Evolutionary conservation across 306 rosid species (phyloP).

Genomic region (Parietaria judaica): DNA sequence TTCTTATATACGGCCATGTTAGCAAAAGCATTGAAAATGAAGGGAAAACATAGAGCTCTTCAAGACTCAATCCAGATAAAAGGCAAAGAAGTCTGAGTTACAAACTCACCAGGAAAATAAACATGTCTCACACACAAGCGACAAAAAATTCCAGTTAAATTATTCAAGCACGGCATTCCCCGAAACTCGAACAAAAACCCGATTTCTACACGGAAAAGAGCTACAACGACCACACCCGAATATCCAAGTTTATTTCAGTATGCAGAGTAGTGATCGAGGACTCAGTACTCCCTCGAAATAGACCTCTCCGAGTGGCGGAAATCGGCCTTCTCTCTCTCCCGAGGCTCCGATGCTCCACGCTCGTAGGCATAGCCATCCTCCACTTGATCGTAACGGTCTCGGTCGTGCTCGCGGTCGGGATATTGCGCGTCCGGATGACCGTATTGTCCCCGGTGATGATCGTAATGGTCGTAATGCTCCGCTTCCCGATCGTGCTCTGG

Average conservation of each 20-base stretch:
- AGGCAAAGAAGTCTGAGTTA: too few species aligned
- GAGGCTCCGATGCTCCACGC: conserved; percentile 49
- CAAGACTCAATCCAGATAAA: too few species aligned
- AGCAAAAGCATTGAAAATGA: too few species aligned
- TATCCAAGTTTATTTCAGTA: neutral
- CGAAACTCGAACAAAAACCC: neutral
- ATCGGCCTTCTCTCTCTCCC: conserved; percentile 68
- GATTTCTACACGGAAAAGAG: neutral
- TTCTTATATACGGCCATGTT: too few species aligned
- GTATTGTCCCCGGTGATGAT: conserved; percentile 48
- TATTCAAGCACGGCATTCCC: neutral
- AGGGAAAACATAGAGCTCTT: too few species aligned
- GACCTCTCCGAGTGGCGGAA: conserved; percentile 62
- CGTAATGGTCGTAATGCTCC: conserved; percentile 45
- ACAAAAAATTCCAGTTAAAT: neutral
- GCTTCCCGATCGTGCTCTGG: conserved; percentile 57
- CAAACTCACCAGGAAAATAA: neutral
- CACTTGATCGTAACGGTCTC: conserved; percentile 37
- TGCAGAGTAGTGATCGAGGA: conserved; percentile 17
- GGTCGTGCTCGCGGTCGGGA: conserved; percentile 39
- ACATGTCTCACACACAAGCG: neutral
- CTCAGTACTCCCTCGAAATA: conserved; percentile 59
- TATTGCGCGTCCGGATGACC: conserved; percentile 56
- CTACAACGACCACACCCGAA: neutral
- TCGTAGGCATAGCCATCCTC: conserved; percentile 62